These are phyloP conservation scores for Tephrocybe sp. DNA, from an alignment of 768 basidiomycete species.

Conservation along the genomic window DNA sequence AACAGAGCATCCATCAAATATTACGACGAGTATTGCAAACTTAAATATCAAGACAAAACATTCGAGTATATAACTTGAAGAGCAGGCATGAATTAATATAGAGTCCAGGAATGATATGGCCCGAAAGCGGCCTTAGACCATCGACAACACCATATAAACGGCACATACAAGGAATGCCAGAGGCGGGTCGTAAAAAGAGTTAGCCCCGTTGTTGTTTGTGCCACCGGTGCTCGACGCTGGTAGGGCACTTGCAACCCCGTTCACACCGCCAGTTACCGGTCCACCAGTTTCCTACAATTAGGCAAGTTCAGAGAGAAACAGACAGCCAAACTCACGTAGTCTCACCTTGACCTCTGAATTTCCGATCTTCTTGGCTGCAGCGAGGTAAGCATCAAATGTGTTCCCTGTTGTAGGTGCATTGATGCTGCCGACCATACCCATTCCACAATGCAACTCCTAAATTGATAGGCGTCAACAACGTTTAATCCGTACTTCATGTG, in stretches of 20 bases:
- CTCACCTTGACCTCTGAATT: conserved; percentile 30
- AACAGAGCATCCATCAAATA: no score
- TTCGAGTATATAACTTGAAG: no score
- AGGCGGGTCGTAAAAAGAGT: neutral
- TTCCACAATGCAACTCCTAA: conserved; percentile 39
- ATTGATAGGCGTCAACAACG: conserved; percentile 6
- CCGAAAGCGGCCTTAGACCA: neutral
- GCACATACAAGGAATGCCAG: conserved; percentile 5
- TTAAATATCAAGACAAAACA: no score
- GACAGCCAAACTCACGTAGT: neutral
- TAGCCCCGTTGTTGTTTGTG: conserved; percentile 2
- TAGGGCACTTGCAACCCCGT: conserved; percentile 31
- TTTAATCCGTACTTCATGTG: neutral
- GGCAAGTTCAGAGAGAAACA: neutral
- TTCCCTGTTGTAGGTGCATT: conserved; percentile 46
- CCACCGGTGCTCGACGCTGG: conserved; percentile 19
- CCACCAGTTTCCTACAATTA: conserved; percentile 35
- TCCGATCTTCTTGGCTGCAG: conserved; percentile 39
- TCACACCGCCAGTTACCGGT: conserved; percentile 39
- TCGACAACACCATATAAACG: neutral
- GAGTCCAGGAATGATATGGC: neutral
- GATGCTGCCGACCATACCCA: conserved; percentile 51
- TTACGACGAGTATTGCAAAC: no score
- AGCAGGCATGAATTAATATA: no score
- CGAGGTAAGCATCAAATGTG: conserved; percentile 37